A percentile compares a stretch with the other conserved stretches of the same genome.
phyloP scores from a whole-genome alignment of 78 protist species.

The Cavenderia fasciculata region DNA sequence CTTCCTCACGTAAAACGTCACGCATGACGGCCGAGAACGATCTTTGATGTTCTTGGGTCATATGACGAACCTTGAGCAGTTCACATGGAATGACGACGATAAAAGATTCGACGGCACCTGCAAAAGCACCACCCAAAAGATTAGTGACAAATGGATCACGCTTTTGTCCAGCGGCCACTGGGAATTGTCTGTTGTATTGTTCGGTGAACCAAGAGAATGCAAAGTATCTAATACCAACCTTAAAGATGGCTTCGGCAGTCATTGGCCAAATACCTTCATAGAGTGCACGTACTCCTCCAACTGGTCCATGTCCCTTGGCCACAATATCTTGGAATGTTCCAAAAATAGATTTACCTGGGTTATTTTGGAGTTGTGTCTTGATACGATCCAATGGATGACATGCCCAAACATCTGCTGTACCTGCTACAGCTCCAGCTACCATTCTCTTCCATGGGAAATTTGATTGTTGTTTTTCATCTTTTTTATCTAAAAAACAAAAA shows the following conservation, averaged over 20 bases:
- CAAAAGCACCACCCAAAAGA: slow-evolving; percentile 68
- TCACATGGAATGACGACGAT: slow-evolving; percentile 75
- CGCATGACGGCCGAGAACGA: slow-evolving; percentile 34
- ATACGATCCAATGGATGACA: slow-evolving; percentile 74
- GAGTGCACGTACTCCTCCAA: slow-evolving; percentile 51
- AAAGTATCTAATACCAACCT: slow-evolving; percentile 73
- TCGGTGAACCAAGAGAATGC: slow-evolving; percentile 68
- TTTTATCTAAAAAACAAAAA: no score
- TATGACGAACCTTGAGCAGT: slow-evolving; percentile 70
- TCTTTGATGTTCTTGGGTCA: slow-evolving; percentile 66
- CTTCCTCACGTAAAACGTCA: slow-evolving; percentile 51
- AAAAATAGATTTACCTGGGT: slow-evolving; percentile 51
- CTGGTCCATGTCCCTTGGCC: slow-evolving; percentile 44
- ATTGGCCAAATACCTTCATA: slow-evolving; percentile 75
- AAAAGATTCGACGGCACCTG: slow-evolving; percentile 70
- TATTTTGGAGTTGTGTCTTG: slow-evolving; percentile 71
- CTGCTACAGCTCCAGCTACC: slow-evolving; percentile 78
- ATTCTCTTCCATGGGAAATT: slow-evolving; percentile 79
- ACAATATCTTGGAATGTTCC: slow-evolving; percentile 59
- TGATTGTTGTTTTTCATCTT: slow-evolving; percentile 9
- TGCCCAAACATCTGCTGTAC: slow-evolving; percentile 80
- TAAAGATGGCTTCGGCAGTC: slow-evolving; percentile 69
- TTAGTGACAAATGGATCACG: slow-evolving; percentile 20
- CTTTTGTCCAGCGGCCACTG: slow-evolving; percentile 5
- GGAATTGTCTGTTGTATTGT: slow-evolving; percentile 5